These are phyloP conservation scores for Phaeoacremonium minimum DNA, from an alignment of 2,329 filamentous ascomycete species.

Conservation along the genomic window DNA sequence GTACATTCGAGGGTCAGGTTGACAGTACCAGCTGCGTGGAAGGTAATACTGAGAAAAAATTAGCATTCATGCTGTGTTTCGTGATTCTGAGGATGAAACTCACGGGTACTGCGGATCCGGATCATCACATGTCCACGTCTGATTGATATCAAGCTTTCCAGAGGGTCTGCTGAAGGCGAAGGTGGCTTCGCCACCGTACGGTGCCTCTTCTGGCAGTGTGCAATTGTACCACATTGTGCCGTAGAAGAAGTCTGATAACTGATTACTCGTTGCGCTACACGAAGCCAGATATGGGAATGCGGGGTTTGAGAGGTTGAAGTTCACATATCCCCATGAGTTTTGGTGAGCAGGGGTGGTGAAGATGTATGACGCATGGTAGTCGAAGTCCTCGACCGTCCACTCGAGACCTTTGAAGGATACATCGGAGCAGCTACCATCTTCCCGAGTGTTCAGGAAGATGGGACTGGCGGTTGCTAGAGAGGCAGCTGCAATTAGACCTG, in stretches of 20 bases:
- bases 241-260: constrained; percentile 46
- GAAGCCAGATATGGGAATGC: constrained; percentile 27
- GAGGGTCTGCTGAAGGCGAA: constrained; percentile 37
- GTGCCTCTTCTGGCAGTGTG: constrained; percentile 21
- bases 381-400: constrained; percentile 39
- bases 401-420: constrained; percentile 25
- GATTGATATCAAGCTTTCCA: constrained; percentile 34
- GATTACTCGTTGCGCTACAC: constrained; percentile 36
- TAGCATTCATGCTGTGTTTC: constrained; percentile 4
- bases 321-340: constrained; percentile 39
- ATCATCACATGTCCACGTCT: constrained; percentile 43
- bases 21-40: constrained; percentile 23
- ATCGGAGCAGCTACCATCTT: constrained; percentile 23
- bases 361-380: constrained; percentile 42
- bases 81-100: constrained; percentile 10
- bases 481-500: constrained; percentile 14
- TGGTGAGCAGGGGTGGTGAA: constrained; percentile 49
- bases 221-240: constrained; percentile 40
- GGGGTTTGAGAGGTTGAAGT: constrained; percentile 45
- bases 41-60: constrained; percentile 16
- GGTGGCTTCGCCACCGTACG: constrained; percentile 21
- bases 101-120: constrained; percentile 31
- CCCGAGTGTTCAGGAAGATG: constrained; percentile 10
- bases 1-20: constrained; percentile 29
- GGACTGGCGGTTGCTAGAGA: constrained; percentile 20